phyloP scores from a whole-genome alignment of 208 protist species.

The Trichomonas vaginalis region DNA sequence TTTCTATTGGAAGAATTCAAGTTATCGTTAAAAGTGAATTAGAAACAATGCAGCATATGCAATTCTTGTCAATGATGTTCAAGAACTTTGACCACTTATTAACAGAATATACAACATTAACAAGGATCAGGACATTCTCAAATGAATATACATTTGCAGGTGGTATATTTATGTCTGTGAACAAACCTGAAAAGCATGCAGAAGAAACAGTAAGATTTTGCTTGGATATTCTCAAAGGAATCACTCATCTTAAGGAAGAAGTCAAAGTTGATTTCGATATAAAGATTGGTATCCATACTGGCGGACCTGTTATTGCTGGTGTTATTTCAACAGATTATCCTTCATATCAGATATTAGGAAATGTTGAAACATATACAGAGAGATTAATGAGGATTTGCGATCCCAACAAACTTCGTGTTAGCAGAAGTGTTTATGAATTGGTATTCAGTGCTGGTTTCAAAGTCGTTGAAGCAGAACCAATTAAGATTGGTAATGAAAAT shows the following conservation, averaged over 20 bases:
- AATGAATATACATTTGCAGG: background rate
- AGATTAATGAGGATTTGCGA: no score
- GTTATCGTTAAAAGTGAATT: background rate
- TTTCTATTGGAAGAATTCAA: background rate
- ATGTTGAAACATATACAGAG: background rate
- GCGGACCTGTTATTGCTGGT: background rate
- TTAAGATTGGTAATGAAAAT: background rate
- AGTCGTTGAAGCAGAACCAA: background rate
- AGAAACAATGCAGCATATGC: background rate
- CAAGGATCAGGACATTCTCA: background rate
- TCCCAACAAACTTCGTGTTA: background rate
- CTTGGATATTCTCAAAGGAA: background rate
- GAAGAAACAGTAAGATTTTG: background rate
- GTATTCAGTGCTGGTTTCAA: background rate
- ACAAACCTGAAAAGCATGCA: background rate
- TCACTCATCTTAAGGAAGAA: background rate
- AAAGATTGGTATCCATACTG: background rate
- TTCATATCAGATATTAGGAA: background rate
- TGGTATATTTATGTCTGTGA: background rate
- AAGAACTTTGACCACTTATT: background rate
- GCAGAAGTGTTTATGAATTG: background rate
- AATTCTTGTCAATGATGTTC: background rate
- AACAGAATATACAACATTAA: background rate
- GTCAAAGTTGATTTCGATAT: background rate
- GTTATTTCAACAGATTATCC: background rate